Conservation (phyloP, 2,329 filamentous ascomycete genomes). For the Alternaria alternata region DNA sequence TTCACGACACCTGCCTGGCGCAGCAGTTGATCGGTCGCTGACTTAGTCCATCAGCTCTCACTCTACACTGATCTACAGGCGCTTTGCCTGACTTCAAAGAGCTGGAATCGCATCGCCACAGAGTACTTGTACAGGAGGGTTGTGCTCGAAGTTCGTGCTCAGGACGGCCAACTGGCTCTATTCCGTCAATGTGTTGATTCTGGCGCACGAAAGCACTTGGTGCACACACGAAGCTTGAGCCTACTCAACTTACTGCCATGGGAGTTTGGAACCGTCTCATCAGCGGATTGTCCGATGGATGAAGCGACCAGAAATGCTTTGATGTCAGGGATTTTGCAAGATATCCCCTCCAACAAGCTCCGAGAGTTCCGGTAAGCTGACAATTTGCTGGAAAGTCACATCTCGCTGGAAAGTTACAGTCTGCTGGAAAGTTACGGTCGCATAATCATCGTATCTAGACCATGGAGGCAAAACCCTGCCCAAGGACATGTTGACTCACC, state of each 20-base stretch:
- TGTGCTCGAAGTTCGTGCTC: conserved; percentile 6
- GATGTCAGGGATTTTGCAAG: conserved; percentile 4
- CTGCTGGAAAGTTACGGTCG: neutral
- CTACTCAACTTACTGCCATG: conserved; percentile 2
- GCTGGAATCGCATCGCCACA: conserved; percentile 12
- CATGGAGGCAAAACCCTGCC: neutral
- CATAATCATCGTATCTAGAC: neutral
- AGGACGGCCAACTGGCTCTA: neutral
- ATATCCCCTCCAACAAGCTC: conserved; percentile 10
- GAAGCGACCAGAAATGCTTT: neutral
- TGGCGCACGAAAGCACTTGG: conserved; percentile 8
- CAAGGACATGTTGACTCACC: too few species aligned
- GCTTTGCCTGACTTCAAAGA: conserved; percentile 11
- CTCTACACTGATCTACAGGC: conserved; percentile 13
- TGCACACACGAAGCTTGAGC: conserved; percentile 8
- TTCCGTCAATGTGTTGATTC: conserved; percentile 11
- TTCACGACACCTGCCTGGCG: neutral
- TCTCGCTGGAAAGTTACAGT: neutral
- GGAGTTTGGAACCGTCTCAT: neutral
- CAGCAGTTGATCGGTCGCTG: neutral
- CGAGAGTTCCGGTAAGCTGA: conserved; percentile 9
- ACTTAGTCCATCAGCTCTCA: neutral
- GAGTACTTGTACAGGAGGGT: conserved; percentile 10
- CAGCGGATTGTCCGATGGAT: neutral
- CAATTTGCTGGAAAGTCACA: neutral